Evolutionary conservation across 495 filamentous ascomycete species (phyloP), one percentile per base, ranked within the genome.

Genomic region (Lasiosphaeria hispida): DNA sequence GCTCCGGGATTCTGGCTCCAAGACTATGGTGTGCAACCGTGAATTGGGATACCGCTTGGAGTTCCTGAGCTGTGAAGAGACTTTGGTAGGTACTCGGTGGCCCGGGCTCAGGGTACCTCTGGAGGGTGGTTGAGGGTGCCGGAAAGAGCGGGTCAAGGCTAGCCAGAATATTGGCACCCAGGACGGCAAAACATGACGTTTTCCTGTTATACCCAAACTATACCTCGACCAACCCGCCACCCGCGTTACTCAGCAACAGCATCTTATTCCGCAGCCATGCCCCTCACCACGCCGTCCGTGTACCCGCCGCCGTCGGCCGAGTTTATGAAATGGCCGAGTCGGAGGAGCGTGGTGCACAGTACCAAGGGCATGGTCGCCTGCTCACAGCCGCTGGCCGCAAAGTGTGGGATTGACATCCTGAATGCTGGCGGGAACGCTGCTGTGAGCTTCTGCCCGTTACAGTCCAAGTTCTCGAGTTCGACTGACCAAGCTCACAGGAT

Each of bases 381-480:
- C 67, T 90, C 90, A 2, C 94, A 98, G 73, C 90, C 94, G 7
- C 79, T 98, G 48, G 94, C 94, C 9, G 87, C 90, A 14, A 89
- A 89, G 68, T 93, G 91, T 42, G 94, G 94, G 33, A 82, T 97
- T 43, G 83, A 85, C 49, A 83, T 97, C 41, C 79, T 98, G 30
- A 85, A 85, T 55, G 84, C 87, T 38, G 94, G 94, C 23, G 94
- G 94, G 53, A 98, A 98, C 77, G 90, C 90, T 63, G 95, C 94
- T 52, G 91, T 92, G 78, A 70, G 87, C 30, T 17, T 42, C 42
- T 23, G 23, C 53, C 45, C 53, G 36, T 65, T 64, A 57, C 57
- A 51, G 39, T 33, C 6, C 5, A 30, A 30, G 23, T 30, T 2
- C 23, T 30, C 23, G 23, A 30, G 23, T 5, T 30, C n/a, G 23